Base-by-base conservation (phyloP, 192 early-diverging fungal species). In the Blastocladiella britannica region DNA sequence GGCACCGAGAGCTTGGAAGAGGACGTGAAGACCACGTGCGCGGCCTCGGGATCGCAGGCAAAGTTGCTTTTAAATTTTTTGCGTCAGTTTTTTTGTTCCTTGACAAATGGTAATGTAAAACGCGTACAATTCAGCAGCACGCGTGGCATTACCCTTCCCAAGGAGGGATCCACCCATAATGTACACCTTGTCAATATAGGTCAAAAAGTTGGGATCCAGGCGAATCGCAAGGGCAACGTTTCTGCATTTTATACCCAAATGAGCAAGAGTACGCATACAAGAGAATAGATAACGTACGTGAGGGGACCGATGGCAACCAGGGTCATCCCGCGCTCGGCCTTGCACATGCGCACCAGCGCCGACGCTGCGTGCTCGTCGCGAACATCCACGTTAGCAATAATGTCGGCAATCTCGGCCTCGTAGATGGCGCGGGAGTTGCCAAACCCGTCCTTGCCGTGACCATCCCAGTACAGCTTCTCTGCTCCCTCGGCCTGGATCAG, bases 151-250 rank as follows among this genome's bases (percentile, higher is more conserved):
- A 29, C 74, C 74, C 56, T 65, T 65, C 6, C 63, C 73, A 31
- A 63, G 56, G 26, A 67, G 51, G 47, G 62, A 54, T 9, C 74
- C 74, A 20, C 74, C 74, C 74, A 76, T 76, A 43, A 76, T 62
- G 53, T 61, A 58, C 18, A 76, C 25, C 2, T 24, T 7, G 28
- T 71, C 66, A 43, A 73, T 47, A 18, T 73, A 73, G 15, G 57
- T 53, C n/a, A 76, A 59, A 51, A 76, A 71, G n/a, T 28, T 30
- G 0, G 65, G 63, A 54, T 76, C 74, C 28, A 76, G 62, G 7
- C 60, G 54, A 27, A 73, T 66, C 5, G 74, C 74, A 12, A 76
- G 58, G 4, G 64, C 74, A 24, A 76, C 37, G 60, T 76, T 76
- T 1, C 47, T 51, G 47, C 47, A 51, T 51, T n/a, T 15, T n/a